A percentile compares a stretch with the other conserved stretches of the same genome.
phyloP scores from a whole-genome alignment of 495 filamentous ascomycete genomes.

The Penicillium egyptiacum region DNA sequence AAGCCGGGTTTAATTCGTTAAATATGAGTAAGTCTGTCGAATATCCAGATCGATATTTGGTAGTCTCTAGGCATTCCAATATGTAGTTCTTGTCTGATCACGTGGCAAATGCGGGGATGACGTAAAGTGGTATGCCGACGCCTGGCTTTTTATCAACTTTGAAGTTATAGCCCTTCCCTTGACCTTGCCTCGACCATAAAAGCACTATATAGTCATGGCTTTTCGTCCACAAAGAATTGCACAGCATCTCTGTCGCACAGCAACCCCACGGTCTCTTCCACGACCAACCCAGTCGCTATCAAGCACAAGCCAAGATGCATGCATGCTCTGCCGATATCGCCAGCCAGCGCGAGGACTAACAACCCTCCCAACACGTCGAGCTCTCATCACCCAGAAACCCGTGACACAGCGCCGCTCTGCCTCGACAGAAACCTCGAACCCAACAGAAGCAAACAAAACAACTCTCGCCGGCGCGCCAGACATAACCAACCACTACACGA shows the following conservation, averaged over 20 bases:
- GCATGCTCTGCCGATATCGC: constrained; percentile 7
- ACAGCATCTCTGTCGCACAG: constrained; percentile 11
- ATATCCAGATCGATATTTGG: not conserved
- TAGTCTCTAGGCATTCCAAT: no score
- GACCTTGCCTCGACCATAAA: constrained; percentile 1
- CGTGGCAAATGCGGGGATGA: constrained; percentile 24
- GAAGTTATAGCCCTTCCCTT: not conserved
- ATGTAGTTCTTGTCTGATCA: not conserved
- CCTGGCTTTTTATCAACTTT: constrained; percentile 10
- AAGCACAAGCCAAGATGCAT: constrained; percentile 9
- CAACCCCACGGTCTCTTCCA: not conserved
- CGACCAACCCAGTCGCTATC: not conserved
- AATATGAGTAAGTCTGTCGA: not conserved
- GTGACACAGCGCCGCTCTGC: constrained; percentile 16
- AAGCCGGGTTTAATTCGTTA: not conserved
- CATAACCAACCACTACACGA: constrained; percentile 69
- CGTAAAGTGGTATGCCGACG: constrained; percentile 16
- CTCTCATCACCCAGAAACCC: not conserved
- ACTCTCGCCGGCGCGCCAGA: constrained; percentile 32
- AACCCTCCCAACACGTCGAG: constrained; percentile 1
- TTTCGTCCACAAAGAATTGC: constrained; percentile 14
- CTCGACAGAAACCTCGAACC: constrained; percentile 22
- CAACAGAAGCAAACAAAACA: constrained; percentile 9
- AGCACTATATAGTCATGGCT: constrained; percentile 15
- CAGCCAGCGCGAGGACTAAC: constrained; percentile 3